These are phyloP conservation scores for Hymenoscyphus albidus DNA, from an alignment of 2,329 filamentous ascomycete genomes.

Conservation along the genomic window DNA sequence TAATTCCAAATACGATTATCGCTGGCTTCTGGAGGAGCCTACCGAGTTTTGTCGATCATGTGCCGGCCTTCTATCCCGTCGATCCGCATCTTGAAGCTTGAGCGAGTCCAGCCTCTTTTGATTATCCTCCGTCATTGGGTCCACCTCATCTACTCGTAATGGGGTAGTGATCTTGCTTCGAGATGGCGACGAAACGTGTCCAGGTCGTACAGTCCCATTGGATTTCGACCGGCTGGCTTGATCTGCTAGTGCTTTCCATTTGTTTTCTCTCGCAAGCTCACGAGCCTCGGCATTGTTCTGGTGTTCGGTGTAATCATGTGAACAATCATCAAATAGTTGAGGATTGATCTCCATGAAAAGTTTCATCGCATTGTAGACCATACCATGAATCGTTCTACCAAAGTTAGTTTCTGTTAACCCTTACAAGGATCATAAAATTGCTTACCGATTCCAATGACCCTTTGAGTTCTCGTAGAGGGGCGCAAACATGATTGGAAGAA, in stretches of 20 bases:
- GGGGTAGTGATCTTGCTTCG: slow-evolving; percentile 41
- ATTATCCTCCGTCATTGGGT: slow-evolving; percentile 76
- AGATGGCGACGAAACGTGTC: slow-evolving; percentile 35
- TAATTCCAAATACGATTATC: slow-evolving; percentile 33
- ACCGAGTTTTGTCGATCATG: slow-evolving; percentile 60
- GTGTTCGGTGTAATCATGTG: slow-evolving; percentile 94
- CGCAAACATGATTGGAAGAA: slow-evolving; percentile 98
- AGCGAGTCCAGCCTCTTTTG: slow-evolving; percentile 85
- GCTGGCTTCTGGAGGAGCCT: slow-evolving; percentile 41
- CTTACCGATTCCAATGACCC: slow-evolving; percentile 96
- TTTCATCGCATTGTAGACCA: slow-evolving; percentile 99
- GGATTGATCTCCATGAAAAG: slow-evolving; percentile 99
- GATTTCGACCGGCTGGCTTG: slow-evolving; percentile 68
- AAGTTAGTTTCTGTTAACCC: not conserved
- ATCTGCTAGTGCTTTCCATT: slow-evolving; percentile 83
- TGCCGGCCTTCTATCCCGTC: slow-evolving; percentile 48
- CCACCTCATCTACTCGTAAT: slow-evolving; percentile 67
- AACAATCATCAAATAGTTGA: slow-evolving; percentile 96
- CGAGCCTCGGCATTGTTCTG: slow-evolving; percentile 88
- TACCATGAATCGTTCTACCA: slow-evolving; percentile 89
- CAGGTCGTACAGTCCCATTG: slow-evolving; percentile 36
- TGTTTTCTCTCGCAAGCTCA: slow-evolving; percentile 74
- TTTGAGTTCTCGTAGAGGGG: slow-evolving; percentile 98
- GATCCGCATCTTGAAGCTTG: slow-evolving; percentile 80
- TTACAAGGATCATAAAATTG: slow-evolving; percentile 1